Conservation (phyloP, 805 yeast species). For the Cyberlindnera saturnus region DNA sequence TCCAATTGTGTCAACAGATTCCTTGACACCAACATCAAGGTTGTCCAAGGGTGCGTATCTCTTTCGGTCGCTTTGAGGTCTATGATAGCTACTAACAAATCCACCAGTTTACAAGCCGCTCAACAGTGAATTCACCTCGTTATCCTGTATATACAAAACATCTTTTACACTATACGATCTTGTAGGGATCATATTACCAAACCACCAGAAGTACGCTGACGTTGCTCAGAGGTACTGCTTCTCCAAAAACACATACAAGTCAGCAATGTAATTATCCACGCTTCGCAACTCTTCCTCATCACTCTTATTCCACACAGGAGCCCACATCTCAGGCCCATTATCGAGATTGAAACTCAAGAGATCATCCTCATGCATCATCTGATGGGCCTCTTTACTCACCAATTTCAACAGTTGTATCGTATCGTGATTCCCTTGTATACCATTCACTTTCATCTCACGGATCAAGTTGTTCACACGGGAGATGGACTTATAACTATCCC, state of each 20-base stretch:
- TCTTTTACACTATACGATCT: neutral
- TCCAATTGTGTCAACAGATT: constrained; percentile 79
- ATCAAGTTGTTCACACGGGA: constrained; percentile 27
- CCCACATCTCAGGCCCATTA: constrained; percentile 10
- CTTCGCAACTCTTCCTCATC: constrained; percentile 11
- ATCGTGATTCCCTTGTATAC: constrained; percentile 29
- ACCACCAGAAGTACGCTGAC: too few species aligned
- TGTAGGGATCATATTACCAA: neutral
- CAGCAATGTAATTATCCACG: constrained; percentile 10
- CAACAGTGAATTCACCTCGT: constrained; percentile 1
- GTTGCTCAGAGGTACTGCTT: neutral
- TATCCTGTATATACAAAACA: too few species aligned
- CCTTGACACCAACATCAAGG: constrained; percentile 79
- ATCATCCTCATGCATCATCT: constrained; percentile 6
- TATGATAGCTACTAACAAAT: neutral
- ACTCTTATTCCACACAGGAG: constrained; percentile 13
- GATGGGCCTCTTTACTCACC: constrained; percentile 8
- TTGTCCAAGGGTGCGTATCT: constrained; percentile 47
- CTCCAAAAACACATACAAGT: constrained; percentile 1
- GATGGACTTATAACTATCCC: constrained; percentile 34
- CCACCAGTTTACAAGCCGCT: constrained; percentile 4
- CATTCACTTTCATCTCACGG: constrained; percentile 37
- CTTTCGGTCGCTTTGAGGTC: constrained; percentile 3
- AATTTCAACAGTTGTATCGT: constrained; percentile 21
- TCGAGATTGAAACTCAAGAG: constrained; percentile 2